Conservation (phyloP, 73 alveolate genomes). For the Paramecium bursaria region DNA sequence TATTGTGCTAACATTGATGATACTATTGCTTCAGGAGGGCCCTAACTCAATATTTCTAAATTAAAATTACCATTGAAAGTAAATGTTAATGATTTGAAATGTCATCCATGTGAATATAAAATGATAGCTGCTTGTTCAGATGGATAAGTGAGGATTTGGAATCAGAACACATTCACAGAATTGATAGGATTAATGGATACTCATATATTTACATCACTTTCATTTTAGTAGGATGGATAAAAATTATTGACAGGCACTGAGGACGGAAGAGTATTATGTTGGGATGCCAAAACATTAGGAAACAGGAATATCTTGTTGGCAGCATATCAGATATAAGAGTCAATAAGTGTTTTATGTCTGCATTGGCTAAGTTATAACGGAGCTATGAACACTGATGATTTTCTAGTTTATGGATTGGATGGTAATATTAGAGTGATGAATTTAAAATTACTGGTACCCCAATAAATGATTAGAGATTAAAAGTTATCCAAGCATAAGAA, state of each 20-base stretch:
- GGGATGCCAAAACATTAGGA: constrained; percentile 53
- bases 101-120: constrained; percentile 48
- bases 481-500: constrained; percentile 11
- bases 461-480: constrained; percentile 46
- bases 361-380: constrained; percentile 49
- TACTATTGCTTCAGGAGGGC: neutral
- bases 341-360: constrained; percentile 28
- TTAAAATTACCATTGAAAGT: constrained; percentile 30
- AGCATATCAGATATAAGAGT: neutral
- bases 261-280: constrained; percentile 53
- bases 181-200: constrained; percentile 8
- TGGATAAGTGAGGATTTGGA: constrained; percentile 36
- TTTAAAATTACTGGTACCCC: constrained; percentile 52
- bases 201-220: neutral
- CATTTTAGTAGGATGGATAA: constrained; percentile 50
- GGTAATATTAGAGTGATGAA: constrained; percentile 7
- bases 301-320: constrained; percentile 41
- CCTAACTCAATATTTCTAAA: constrained; percentile 6
- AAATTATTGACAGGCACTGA: constrained; percentile 18
- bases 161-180: constrained; percentile 27
- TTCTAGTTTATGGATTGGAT: constrained; percentile 15
- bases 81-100: constrained; percentile 36
- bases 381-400: constrained; percentile 30
- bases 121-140: constrained; percentile 42
- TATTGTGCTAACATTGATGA: constrained; percentile 23